These are phyloP conservation scores for Exophiala calicioides DNA, from an alignment of 2,329 filamentous ascomycete species.

Conservation along the genomic window DNA sequence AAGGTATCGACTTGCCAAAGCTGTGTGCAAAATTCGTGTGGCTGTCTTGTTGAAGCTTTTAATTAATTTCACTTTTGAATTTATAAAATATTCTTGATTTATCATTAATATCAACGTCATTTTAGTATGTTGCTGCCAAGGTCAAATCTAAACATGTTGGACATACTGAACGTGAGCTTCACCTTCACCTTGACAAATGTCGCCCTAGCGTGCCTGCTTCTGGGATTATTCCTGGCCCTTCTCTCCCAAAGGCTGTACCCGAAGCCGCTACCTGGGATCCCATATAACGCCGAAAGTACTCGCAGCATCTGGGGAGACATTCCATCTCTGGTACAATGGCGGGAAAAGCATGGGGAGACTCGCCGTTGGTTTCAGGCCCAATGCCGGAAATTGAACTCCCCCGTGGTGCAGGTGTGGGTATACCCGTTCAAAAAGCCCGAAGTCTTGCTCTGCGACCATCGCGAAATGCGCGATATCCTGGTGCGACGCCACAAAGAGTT, in stretches of 20 bases:
- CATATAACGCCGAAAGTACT: not conserved
- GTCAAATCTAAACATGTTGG: not conserved
- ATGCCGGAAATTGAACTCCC: constrained; percentile 38
- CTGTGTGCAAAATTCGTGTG: no score
- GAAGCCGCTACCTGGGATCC: not conserved
- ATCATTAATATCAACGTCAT: not conserved
- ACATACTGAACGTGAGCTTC: not conserved
- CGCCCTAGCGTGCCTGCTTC: not conserved
- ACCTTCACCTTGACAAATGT: not conserved
- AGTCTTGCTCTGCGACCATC: constrained; percentile 41
- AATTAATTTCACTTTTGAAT: not conserved
- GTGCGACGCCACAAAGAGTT: constrained; percentile 28
- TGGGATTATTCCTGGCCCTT: not conserved
- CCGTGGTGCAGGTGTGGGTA: constrained; percentile 53
- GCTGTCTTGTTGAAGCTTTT: not conserved
- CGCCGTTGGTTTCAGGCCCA: constrained; percentile 2
- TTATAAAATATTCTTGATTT: no score
- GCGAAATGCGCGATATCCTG: constrained; percentile 29
- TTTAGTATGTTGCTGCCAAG: not conserved
- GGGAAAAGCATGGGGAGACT: not conserved
- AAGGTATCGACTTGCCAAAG: no score
- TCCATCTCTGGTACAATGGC: not conserved
- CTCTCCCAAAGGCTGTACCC: not conserved
- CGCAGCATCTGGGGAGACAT: not conserved
- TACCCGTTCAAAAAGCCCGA: constrained; percentile 46